Base-by-base conservation (phyloP, 2,329 filamentous ascomycete species). In the Didymella pomorum region DNA sequence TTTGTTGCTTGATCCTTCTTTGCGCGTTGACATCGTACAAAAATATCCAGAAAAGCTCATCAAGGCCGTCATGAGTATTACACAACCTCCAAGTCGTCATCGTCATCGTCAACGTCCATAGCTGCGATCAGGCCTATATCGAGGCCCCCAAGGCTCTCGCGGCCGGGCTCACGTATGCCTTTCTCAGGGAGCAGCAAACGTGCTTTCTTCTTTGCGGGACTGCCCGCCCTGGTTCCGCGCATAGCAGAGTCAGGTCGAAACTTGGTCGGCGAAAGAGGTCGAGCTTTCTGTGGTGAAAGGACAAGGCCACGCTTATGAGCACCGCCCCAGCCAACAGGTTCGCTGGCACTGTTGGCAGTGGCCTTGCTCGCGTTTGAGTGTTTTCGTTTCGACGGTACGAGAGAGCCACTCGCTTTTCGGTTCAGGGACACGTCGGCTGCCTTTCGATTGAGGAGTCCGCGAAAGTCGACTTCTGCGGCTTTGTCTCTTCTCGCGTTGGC, bases 11-110 rank as follows among this genome's bases (percentile, higher is more conserved):
- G 31, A 42, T 16, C 44, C n/a, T 37, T 46, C 37, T 28, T 42
- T 20, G 35, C 48, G 50, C 55, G 37, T 56, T 25, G 42, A 44
- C 52, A 44, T 55, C 47, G 23, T 60, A 55, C 45, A 54, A 46
- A 43, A 28, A 52, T 37, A 31, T 45, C 41, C 18, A 26, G 14
- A 11, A 44, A 11, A 48, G 29, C 20, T 21, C 25, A 7, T n/a
- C n/a, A 44, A 44, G 54, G 52, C 14, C 56, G 64, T 66, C 50
- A 62, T 57, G 76, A 52, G 41, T 59, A 63, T 71, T 52, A 81
- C 66, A 82, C 74, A 70, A 83, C 79, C 65, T 83, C 81, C 74
- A 83, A 71, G 56, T 80, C 80, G 67, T 82, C 80, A 43, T 82
- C 79, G 46, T 80, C 78, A 14, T 78, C 76, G 41, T 79, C 51